Conservation (phyloP, 768 basidiomycete species). For the Tricholoma hemisulphureum region DNA sequence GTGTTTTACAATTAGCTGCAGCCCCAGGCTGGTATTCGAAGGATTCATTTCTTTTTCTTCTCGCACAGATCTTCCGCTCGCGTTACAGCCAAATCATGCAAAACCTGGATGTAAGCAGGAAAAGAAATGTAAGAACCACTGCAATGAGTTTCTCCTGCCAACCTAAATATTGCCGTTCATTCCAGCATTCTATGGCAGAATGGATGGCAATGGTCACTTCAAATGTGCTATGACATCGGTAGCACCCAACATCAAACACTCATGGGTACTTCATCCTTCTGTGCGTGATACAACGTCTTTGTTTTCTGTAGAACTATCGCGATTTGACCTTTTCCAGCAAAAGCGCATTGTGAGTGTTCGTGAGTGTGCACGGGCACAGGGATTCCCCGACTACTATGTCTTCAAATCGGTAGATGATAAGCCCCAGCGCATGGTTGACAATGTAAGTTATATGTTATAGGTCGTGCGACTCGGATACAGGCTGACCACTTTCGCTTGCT, state of each 20-base stretch:
- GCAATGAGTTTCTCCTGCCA: neutral
- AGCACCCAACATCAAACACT: conserved; percentile 48
- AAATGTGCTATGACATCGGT: conserved; percentile 62
- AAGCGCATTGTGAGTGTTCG: conserved; percentile 64
- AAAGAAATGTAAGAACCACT: conserved; percentile 25
- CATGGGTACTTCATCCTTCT: conserved; percentile 43
- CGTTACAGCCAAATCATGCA: conserved; percentile 36
- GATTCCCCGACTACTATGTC: conserved; percentile 71
- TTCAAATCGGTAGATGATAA: conserved; percentile 49
- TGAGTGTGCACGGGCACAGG: conserved; percentile 73
- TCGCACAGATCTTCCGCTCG: conserved; percentile 41
- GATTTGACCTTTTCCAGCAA: conserved; percentile 47
- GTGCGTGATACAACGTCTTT: conserved; percentile 19
- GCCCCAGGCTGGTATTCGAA: neutral
- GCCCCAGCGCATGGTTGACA: conserved; percentile 37
- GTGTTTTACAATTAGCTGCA: conserved; percentile 16
- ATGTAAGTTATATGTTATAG: conserved; percentile 43
- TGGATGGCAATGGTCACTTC: conserved; percentile 54
- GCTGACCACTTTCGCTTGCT: neutral
- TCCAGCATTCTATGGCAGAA: conserved; percentile 54
- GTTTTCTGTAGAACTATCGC: neutral
- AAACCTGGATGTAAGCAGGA: conserved; percentile 22
- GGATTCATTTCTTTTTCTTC: neutral
- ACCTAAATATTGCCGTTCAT: neutral
- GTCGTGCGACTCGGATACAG: no score